Evolutionary conservation across 2,329 filamentous ascomycete species (phyloP).

Genomic region (Metarhizium humberi): DNA sequence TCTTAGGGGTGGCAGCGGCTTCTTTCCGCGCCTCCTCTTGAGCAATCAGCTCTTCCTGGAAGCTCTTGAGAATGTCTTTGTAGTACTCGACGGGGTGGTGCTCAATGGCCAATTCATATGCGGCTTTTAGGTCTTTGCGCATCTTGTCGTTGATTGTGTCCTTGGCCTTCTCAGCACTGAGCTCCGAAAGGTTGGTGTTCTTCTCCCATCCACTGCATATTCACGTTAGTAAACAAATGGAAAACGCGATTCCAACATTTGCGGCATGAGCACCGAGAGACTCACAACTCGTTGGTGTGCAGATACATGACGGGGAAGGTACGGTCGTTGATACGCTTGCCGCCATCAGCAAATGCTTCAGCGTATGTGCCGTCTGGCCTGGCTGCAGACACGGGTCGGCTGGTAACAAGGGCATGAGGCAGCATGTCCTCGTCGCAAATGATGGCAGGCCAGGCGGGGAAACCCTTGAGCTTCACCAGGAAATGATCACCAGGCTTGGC

Average conservation of each 20-base stretch:
- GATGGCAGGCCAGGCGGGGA: slow-evolving; percentile 88
- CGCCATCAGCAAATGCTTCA: slow-evolving; percentile 78
- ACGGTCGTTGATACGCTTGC: slow-evolving; percentile 75
- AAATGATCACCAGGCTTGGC: slow-evolving; percentile 88
- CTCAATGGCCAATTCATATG: slow-evolving; percentile 73
- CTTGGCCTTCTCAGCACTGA: slow-evolving; percentile 64
- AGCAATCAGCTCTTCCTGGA: slow-evolving; percentile 54
- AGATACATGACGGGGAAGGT: slow-evolving; percentile 95
- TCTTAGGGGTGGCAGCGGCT: slow-evolving; percentile 31
- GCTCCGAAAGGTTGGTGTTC: slow-evolving; percentile 71
- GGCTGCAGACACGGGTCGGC: slow-evolving; percentile 75
- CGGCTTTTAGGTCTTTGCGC: slow-evolving; percentile 67
- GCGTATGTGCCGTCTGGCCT: slow-evolving; percentile 78
- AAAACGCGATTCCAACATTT: not conserved
- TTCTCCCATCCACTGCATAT: slow-evolving; percentile 72
- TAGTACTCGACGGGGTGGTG: slow-evolving; percentile 71
- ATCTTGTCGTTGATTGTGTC: slow-evolving; percentile 65
- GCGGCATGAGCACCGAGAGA: slow-evolving; percentile 13
- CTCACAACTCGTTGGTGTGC: slow-evolving; percentile 94
- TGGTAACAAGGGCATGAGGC: slow-evolving; percentile 64
- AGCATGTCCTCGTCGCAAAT: slow-evolving; percentile 94
- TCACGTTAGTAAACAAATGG: not conserved
- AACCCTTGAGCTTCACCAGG: slow-evolving; percentile 89
- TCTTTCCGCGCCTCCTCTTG: slow-evolving; percentile 38
- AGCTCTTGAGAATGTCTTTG: slow-evolving; percentile 68